These are phyloP conservation scores for Coelastrella sp. DNA, from an alignment of 139 green algal genomes.

Conservation along the genomic window DNA sequence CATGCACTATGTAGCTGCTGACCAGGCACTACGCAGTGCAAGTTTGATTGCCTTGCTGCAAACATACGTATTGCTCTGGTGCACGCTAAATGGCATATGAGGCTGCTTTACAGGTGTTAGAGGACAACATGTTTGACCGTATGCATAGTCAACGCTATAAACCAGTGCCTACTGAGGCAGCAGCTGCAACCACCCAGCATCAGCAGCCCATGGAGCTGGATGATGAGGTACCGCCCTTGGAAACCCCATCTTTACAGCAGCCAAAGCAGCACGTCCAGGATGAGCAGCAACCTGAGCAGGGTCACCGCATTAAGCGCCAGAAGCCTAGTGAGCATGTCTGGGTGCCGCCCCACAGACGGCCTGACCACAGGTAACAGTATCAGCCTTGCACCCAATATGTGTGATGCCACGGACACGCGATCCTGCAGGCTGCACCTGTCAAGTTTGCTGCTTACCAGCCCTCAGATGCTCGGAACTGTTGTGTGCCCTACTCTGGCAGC, in stretches of 20 bases:
- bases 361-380: conserved; percentile 18
- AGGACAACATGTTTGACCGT: conserved; percentile 46
- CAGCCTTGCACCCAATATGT: not conserved
- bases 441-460: not conserved
- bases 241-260: not conserved
- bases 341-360: conserved; percentile 16
- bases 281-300: not conserved
- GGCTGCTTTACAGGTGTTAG: conserved; percentile 35
- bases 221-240: not conserved
- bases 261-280: conserved; percentile 17
- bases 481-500: not conserved
- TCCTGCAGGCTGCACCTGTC: not conserved
- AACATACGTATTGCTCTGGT: too few relatives aligned
- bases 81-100: not conserved
- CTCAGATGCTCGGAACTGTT: not conserved
- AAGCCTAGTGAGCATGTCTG: not conserved
- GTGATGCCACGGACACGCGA: not conserved
- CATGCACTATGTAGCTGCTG: not conserved
- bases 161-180: not conserved
- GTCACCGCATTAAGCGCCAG: not conserved
- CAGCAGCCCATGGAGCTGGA: conserved; percentile 35
- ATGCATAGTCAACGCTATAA: conserved; percentile 19
- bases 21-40: not conserved
- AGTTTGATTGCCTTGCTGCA: too few relatives aligned
- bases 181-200: not conserved